Conservation (phyloP, 805 yeast species). For the Cyberlindnera americana region DNA sequence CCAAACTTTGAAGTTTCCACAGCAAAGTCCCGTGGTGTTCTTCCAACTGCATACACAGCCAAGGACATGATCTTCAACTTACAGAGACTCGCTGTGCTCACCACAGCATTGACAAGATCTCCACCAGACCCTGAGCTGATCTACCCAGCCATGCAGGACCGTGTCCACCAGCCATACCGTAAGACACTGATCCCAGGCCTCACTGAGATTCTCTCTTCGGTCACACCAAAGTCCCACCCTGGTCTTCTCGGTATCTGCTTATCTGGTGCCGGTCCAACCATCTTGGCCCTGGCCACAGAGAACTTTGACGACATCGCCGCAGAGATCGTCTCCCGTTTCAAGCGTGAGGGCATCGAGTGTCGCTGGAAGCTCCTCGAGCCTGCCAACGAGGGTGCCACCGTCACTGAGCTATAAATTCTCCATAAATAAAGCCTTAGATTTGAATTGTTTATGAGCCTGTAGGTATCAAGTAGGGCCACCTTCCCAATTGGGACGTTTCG, state of each 20-base stretch:
- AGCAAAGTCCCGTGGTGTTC: constrained; percentile 83
- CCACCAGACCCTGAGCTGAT: constrained; percentile 82
- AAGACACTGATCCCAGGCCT: constrained; percentile 89
- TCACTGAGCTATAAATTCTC: constrained; percentile 32
- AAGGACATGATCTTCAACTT: constrained; percentile 87
- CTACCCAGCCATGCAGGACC: constrained; percentile 95
- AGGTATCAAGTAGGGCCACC: too few relatives aligned
- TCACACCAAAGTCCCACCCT: constrained; percentile 77
- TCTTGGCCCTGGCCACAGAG: constrained; percentile 86
- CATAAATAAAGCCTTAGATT: too few relatives aligned
- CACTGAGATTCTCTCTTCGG: constrained; percentile 68
- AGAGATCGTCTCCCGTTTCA: constrained; percentile 68
- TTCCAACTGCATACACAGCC: constrained; percentile 75
- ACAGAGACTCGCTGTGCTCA: constrained; percentile 88
- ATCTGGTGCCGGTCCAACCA: constrained; percentile 98
- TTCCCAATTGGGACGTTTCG: too few relatives aligned
- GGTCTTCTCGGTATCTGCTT: constrained; percentile 92
- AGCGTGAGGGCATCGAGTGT: constrained; percentile 63
- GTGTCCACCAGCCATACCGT: constrained; percentile 96
- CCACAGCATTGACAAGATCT: constrained; percentile 83
- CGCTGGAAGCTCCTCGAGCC: constrained; percentile 80
- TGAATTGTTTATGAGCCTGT: too few relatives aligned
- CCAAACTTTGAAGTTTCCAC: constrained; percentile 95
- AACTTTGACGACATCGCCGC: constrained; percentile 81
- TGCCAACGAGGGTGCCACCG: constrained; percentile 84